These are phyloP conservation scores for Globisporangium parvum DNA, from an alignment of 352 stramenopile species.

Conservation along the genomic window DNA sequence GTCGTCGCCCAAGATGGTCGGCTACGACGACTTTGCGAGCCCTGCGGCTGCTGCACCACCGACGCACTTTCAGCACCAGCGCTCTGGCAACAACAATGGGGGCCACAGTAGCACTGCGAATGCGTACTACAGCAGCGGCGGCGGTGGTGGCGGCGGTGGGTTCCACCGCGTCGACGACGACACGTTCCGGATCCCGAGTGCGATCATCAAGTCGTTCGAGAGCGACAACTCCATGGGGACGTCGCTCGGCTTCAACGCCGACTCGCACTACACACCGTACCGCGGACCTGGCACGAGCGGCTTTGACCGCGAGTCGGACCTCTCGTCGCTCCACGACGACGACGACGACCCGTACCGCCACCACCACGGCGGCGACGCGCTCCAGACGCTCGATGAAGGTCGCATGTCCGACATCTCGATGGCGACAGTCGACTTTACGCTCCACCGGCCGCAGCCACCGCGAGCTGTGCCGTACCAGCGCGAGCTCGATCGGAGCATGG, in stretches of 20 bases:
- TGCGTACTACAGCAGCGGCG: background rate
- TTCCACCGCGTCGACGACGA: conserved; percentile 28
- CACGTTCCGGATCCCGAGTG: conserved; percentile 30
- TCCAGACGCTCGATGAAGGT: conserved; percentile 15
- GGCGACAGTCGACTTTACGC: conserved; percentile 17
- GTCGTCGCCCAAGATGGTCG: conserved; percentile 14
- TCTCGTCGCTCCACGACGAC: conserved; percentile 55
- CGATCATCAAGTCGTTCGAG: conserved; percentile 37
- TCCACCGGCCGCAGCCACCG: conserved; percentile 14
- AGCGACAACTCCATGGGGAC: conserved; percentile 54
- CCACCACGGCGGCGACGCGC: conserved; percentile 1
- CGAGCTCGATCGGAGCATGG: conserved; percentile 7
- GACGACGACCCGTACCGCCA: conserved; percentile 16
- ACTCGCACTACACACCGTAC: conserved; percentile 28
- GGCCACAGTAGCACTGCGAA: background rate
- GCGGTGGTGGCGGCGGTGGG: conserved; percentile 23
- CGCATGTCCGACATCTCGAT: conserved; percentile 17
- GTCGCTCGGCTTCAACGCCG: conserved; percentile 24
- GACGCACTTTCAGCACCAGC: conserved; percentile 4
- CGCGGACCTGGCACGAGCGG: conserved; percentile 21
- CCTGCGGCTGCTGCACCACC: background rate
- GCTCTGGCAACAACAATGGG: background rate
- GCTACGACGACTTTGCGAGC: conserved; percentile 18
- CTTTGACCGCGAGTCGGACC: conserved; percentile 43
- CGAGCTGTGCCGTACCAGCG: conserved; percentile 10